A percentile compares a stretch with the other conserved stretches of the same genome.
These are phyloP conservation scores for Ormosia semicastrata DNA, from an alignment of 306 rosid species.

Conservation along the genomic window DNA sequence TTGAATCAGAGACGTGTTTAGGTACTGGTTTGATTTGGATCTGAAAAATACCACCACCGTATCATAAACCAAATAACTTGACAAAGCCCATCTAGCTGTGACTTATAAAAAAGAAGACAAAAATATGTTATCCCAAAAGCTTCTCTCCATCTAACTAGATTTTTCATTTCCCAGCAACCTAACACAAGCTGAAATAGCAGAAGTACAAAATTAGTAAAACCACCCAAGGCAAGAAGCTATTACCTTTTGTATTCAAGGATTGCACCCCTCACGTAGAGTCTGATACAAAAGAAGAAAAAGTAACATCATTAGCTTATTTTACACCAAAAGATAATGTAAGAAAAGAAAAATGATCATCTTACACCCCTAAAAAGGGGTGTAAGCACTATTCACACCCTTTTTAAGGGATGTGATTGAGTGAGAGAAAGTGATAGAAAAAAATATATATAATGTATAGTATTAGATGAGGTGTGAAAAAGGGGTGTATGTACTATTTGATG, in stretches of 20 bases:
- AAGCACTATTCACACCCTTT: too few species aligned
- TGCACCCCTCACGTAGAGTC: slow-evolving; percentile 85
- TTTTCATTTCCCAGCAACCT: neutral
- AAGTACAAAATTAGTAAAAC: neutral
- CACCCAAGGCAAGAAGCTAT: neutral
- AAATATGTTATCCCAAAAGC: neutral
- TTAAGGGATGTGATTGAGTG: too few species aligned
- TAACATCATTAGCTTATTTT: neutral
- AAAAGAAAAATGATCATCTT: too few species aligned
- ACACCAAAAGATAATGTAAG: neutral
- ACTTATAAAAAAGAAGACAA: neutral
- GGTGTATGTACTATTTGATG: too few species aligned
- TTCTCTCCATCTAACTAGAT: neutral
- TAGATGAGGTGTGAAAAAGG: too few species aligned
- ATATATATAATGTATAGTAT: too few species aligned
- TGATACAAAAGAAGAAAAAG: neutral
- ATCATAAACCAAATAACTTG: neutral
- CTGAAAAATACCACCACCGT: slow-evolving; percentile 33
- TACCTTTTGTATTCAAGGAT: slow-evolving; percentile 96
- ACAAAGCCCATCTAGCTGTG: neutral
- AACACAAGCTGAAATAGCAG: neutral
- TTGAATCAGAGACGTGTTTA: slow-evolving; percentile 78
- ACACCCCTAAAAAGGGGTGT: too few species aligned
- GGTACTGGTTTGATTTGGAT: slow-evolving; percentile 93
- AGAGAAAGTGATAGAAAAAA: too few species aligned